phyloP scores from a whole-genome alignment of 768 basidiomycete genomes.

The Termitomyces bulborhizus region DNA sequence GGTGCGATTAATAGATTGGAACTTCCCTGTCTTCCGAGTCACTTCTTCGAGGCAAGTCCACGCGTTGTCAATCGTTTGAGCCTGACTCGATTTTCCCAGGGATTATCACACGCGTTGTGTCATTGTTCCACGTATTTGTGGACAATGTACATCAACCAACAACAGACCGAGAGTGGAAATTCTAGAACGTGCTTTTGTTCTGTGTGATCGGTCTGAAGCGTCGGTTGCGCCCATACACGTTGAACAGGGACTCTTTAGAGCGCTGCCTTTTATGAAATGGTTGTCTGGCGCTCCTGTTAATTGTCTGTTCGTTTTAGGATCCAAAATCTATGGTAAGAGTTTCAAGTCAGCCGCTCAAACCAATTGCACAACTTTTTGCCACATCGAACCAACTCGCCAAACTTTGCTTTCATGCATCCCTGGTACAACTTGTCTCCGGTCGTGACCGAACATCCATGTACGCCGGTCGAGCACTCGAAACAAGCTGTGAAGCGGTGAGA shows the following conservation, averaged over 20 bases:
- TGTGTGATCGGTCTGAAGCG: neutral
- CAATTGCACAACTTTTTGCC: constrained; percentile 3
- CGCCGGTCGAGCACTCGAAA: neutral
- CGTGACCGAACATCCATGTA: neutral
- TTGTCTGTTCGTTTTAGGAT: constrained; percentile 6
- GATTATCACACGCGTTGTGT: constrained; percentile 9
- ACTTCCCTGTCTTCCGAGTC: constrained; percentile 2
- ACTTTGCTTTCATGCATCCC: constrained; percentile 15
- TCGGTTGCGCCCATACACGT: neutral
- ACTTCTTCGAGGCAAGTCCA: constrained; percentile 8
- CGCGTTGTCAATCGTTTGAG: neutral
- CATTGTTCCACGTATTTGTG: constrained; percentile 12
- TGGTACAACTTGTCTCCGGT: constrained; percentile 18
- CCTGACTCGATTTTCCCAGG: constrained; percentile 12
- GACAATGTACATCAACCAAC: constrained; percentile 5
- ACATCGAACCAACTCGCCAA: neutral
- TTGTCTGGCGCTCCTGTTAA: constrained; percentile 1
- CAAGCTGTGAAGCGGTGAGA: constrained; percentile 8
- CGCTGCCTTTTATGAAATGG: neutral
- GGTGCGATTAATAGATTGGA: neutral
- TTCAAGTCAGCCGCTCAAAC: constrained; percentile 12
- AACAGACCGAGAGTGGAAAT: constrained; percentile 5
- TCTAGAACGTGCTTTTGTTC: neutral
- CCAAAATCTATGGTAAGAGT: constrained; percentile 2
- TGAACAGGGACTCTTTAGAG: neutral